Conservation (phyloP, 2,329 filamentous ascomycete species). For the Neodidymelliopsis sp. region DNA sequence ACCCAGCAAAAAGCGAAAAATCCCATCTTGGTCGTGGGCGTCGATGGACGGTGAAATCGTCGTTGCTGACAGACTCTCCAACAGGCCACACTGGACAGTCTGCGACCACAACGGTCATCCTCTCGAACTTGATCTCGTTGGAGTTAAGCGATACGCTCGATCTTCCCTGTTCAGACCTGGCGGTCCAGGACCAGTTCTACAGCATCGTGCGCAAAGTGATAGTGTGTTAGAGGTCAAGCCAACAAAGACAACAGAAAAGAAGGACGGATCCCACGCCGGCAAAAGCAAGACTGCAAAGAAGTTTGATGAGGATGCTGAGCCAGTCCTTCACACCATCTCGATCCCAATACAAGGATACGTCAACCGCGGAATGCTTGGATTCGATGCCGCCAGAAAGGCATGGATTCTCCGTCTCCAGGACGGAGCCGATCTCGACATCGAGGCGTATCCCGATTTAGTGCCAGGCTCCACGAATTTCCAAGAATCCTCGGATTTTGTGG, state of each 20-base stretch:
- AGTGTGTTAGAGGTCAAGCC: conserved; percentile 14
- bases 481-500: conserved; percentile 17
- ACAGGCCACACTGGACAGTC: conserved; percentile 20
- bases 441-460: conserved; percentile 26
- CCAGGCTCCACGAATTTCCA: conserved; percentile 9
- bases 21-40: conserved; percentile 36
- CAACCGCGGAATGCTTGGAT: conserved; percentile 14
- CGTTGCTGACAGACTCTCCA: conserved; percentile 22
- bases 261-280: neutral
- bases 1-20: conserved; percentile 11
- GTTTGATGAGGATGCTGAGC: conserved; percentile 18
- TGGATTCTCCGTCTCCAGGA: conserved; percentile 18
- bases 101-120: conserved; percentile 22
- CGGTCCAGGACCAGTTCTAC: conserved; percentile 2
- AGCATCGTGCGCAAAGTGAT: conserved; percentile 21
- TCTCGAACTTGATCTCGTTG: conserved; percentile 22
- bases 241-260: neutral
- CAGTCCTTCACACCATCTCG: conserved; percentile 19
- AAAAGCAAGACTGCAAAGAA: neutral
- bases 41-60: conserved; percentile 28
- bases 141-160: conserved; percentile 7
- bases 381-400: conserved; percentile 3
- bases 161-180: neutral
- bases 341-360: conserved; percentile 29
- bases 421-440: conserved; percentile 6